Percentiles rank a stretch among this genome's conserved stretches.
These are phyloP conservation scores for Saccharum spontaneum DNA, from an alignment of 176 grass and related monocot genomes.

Conservation along the genomic window DNA sequence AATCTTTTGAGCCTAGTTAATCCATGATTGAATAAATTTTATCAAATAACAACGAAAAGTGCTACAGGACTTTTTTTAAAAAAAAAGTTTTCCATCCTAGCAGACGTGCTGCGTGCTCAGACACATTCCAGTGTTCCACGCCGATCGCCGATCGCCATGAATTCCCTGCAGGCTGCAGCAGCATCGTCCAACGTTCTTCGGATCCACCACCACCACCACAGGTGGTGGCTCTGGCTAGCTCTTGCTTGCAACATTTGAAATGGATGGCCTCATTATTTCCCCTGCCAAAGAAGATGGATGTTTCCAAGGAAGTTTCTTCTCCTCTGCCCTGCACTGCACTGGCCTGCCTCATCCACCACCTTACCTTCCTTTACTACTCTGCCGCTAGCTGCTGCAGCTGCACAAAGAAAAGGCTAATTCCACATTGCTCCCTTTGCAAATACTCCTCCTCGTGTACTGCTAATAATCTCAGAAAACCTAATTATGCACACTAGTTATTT, in stretches of 20 bases:
- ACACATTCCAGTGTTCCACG: background rate
- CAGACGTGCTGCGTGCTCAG: too few species aligned
- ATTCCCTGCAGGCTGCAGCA: background rate
- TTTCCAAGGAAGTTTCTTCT: conserved; percentile 24
- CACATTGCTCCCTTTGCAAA: background rate
- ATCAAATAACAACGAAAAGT: too few species aligned
- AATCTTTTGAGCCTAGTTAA: too few species aligned
- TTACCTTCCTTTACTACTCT: background rate
- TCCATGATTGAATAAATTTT: too few species aligned
- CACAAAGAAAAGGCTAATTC: background rate
- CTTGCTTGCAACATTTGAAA: conserved; percentile 37
- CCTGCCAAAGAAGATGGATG: conserved; percentile 31
- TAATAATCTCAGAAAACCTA: background rate
- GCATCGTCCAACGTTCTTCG: background rate
- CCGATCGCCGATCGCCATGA: background rate
- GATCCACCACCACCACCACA: background rate
- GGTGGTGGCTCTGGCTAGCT: background rate
- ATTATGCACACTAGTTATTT: background rate
- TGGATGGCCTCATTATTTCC: conserved; percentile 52
- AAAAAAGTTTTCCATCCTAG: too few species aligned
- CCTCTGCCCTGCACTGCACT: background rate
- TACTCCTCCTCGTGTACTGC: background rate
- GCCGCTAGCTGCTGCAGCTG: background rate
- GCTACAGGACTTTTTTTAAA: too few species aligned
- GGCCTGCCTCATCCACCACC: background rate